A percentile compares a stretch with the other conserved stretches of the same genome.
Conservation (phyloP, 148 eudicot genomes). For the Tetragonia tetragonoides region DNA sequence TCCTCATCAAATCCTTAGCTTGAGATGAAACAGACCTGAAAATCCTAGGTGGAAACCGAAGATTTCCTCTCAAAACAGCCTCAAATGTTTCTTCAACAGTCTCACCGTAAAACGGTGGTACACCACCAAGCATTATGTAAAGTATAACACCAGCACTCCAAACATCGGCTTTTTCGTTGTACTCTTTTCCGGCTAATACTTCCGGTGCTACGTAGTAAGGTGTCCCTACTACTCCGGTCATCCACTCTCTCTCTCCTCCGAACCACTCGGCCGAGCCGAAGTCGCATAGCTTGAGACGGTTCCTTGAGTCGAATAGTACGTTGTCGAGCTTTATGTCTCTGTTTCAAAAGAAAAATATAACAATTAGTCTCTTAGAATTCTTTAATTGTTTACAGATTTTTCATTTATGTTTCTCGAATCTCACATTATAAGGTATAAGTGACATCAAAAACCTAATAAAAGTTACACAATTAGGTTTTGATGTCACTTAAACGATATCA, state of each 20-base stretch:
- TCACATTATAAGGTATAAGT: too few species aligned
- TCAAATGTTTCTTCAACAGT: slow-evolving; percentile 59
- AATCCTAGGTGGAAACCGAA: slow-evolving; percentile 70
- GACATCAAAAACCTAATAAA: too few species aligned
- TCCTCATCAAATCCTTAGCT: slow-evolving; percentile 79
- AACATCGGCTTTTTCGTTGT: slow-evolving; percentile 74
- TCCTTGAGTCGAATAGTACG: slow-evolving; percentile 53
- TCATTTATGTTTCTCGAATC: too few species aligned
- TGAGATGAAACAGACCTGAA: slow-evolving; percentile 68
- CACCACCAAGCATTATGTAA: slow-evolving; percentile 78
- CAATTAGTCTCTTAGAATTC: background rate
- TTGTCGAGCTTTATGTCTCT: slow-evolving; percentile 85
- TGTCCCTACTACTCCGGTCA: slow-evolving; percentile 87
- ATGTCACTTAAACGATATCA: too few species aligned
- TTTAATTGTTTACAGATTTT: too few species aligned
- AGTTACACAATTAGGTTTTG: too few species aligned
- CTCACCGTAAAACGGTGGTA: slow-evolving; percentile 79
- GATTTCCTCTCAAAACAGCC: slow-evolving; percentile 65
- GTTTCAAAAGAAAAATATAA: background rate
- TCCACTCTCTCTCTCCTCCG: slow-evolving; percentile 31
- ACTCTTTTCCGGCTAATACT: slow-evolving; percentile 67
- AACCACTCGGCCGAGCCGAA: slow-evolving; percentile 88
- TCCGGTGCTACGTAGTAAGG: slow-evolving; percentile 96
- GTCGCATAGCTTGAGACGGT: slow-evolving; percentile 59
- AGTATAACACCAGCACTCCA: slow-evolving; percentile 92